Conservation (phyloP, 768 basidiomycete species). For the Boletellus sp. region DNA sequence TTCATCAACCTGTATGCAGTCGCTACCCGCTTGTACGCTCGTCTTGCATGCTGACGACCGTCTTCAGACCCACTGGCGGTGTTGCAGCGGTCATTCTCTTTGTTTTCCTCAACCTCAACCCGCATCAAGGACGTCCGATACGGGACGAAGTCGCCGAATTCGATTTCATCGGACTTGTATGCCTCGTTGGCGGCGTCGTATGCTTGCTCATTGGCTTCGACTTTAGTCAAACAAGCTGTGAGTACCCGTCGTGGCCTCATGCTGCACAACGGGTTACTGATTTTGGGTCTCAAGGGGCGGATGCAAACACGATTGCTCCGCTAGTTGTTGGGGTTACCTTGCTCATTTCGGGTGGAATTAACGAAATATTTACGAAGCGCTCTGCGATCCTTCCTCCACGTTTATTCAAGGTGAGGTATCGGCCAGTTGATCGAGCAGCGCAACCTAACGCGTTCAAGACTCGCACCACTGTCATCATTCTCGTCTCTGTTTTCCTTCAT, state of each 20-base stretch:
- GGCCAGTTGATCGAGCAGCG: not conserved
- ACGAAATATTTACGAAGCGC: constrained; percentile 59
- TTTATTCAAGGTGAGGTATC: constrained; percentile 54
- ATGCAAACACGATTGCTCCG: constrained; percentile 56
- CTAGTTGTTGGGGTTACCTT: constrained; percentile 55
- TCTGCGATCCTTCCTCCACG: constrained; percentile 74
- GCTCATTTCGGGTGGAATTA: constrained; percentile 48
- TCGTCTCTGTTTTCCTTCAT: constrained; percentile 60
- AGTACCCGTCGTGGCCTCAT: constrained; percentile 21
- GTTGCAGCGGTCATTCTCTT: constrained; percentile 59
- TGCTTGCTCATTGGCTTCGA: constrained; percentile 71
- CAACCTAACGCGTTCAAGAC: constrained; percentile 40
- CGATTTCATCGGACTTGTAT: constrained; percentile 64
- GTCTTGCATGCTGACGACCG: not conserved
- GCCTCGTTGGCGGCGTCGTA: constrained; percentile 64
- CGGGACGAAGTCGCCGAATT: constrained; percentile 60
- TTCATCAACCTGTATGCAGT: constrained; percentile 66
- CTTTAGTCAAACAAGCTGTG: constrained; percentile 64
- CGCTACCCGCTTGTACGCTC: not conserved
- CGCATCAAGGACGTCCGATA: constrained; percentile 56
- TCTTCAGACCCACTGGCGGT: constrained; percentile 68
- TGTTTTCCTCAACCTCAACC: constrained; percentile 77
- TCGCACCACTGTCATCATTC: constrained; percentile 63
- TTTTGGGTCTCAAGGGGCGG: constrained; percentile 43
- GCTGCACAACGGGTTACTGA: not conserved